Base-by-base conservation (phyloP, 1,139 yeast species). In the Geotrichum siamense region DNA sequence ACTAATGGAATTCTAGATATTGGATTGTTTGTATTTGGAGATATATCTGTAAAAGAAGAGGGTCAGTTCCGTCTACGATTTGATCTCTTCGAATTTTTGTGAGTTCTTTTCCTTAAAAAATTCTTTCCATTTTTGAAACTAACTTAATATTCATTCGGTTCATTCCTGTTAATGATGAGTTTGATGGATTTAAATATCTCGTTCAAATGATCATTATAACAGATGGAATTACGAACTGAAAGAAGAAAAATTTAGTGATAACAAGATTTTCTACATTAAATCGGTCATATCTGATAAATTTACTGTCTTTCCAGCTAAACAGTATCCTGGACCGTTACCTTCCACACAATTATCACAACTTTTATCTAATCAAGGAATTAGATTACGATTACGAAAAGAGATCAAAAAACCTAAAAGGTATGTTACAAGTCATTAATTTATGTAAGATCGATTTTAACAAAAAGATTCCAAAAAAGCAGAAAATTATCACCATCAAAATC, bases 281-380 rank as follows among this genome's bases (percentile, higher is more conserved):
- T 45, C 55, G 10, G 42, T 48, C 13, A 32, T 53, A n/a, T 52
- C 56, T 9, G 52, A 51, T 22, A 47, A 46, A 10, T 51, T 53
- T 29, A 50, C 52, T 1, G 54, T 52, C 15, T 52, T 43, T 39
- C 46, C 55, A 2, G 35, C 52, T n/a, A 51, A 50, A 38, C 51
- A 51, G 31, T 53, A 50, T 27, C 56, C 56, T n/a, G 56, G 56
- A n/a, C 51, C 52, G 9, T 48, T 53, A 15, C 54, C 55, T 27
- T 53, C 56, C 9, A 53, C 56, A 13, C 30, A 48, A 13, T 45
- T 53, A 13, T 53, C 56, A 10, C 51, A 55, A 26, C 44, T 50
- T 13, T 45, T 53, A 30, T 53, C 56, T 1, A 55, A 53, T 37
- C 56, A 53, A 34, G 56, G 56, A 21, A 54, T 53, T 16, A 48